These are phyloP conservation scores for Auriscalpium orientale DNA, from an alignment of 768 basidiomycete genomes.

Conservation along the genomic window DNA sequence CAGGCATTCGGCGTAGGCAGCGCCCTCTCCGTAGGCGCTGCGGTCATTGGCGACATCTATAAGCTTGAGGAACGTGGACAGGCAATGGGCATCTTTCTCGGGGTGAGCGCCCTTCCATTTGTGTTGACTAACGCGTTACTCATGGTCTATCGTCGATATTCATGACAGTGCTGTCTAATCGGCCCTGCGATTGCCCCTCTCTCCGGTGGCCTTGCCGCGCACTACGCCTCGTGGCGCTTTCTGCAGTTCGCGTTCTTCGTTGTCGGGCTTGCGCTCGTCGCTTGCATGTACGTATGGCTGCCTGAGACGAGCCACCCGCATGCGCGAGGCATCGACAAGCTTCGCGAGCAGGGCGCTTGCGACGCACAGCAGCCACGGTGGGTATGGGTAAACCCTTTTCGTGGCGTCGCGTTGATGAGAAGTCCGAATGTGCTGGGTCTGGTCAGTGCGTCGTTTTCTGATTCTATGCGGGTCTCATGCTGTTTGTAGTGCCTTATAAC, in stretches of 20 bases:
- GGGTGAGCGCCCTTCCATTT: constrained; percentile 24
- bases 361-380: constrained; percentile 10
- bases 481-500: constrained; percentile 37
- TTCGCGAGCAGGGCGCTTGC: constrained; percentile 2
- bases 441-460: constrained; percentile 29
- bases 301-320: constrained; percentile 66
- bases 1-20: constrained; percentile 63
- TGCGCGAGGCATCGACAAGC: constrained; percentile 44
- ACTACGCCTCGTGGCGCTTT: constrained; percentile 60
- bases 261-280: constrained; percentile 31
- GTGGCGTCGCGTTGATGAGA: constrained; percentile 40
- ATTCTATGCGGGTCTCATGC: constrained; percentile 6
- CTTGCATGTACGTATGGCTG: constrained; percentile 36
- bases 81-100: constrained; percentile 53
- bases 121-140: not conserved
- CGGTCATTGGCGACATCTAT: constrained; percentile 62
- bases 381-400: constrained; percentile 54
- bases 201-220: constrained; percentile 45
- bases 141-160: not conserved
- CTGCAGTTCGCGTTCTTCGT: constrained; percentile 44
- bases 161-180: constrained; percentile 41
- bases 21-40: constrained; percentile 49
- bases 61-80: constrained; percentile 51
- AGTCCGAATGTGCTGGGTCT: constrained; percentile 52
- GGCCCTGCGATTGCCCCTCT: constrained; percentile 59